These are phyloP conservation scores for Botryotinia calthae DNA, from an alignment of 2,329 filamentous ascomycete genomes.

Conservation along the genomic window DNA sequence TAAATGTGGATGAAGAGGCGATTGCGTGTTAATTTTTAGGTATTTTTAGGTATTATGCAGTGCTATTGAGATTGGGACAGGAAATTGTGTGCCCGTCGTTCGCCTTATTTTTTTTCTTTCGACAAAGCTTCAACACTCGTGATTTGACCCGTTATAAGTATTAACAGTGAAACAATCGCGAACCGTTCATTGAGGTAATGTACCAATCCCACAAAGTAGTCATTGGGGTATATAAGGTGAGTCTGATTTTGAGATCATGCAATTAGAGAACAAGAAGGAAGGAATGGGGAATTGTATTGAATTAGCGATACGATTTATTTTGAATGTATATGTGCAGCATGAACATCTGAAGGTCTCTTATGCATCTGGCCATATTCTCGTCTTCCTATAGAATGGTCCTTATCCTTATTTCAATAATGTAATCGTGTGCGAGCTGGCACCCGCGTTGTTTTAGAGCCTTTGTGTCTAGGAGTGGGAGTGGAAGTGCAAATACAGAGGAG, in stretches of 20 bases:
- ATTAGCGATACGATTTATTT: not conserved
- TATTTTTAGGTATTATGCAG: not conserved
- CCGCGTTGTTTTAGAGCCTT: not conserved
- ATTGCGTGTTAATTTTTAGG: too few relatives aligned
- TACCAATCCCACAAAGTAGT: too few relatives aligned
- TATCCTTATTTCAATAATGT: not conserved
- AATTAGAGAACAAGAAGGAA: not conserved
- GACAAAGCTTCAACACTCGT: not conserved
- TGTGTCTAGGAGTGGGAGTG: not conserved
- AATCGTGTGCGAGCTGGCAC: not conserved
- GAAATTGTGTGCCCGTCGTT: not conserved
- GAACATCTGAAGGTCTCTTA: not conserved
- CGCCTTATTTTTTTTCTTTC: not conserved
- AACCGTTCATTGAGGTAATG: not conserved
- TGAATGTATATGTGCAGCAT: not conserved
- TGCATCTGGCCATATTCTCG: not conserved
- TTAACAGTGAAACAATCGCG: not conserved
- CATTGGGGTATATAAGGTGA: not conserved
- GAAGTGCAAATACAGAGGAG: not conserved
- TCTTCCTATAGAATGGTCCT: not conserved
- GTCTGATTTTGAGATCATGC: not conserved
- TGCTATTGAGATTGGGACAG: not conserved
- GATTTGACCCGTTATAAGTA: not conserved
- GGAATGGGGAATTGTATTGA: too few relatives aligned
- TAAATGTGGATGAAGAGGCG: not conserved